A percentile compares a stretch with the other conserved stretches of the same genome.
These are phyloP conservation scores for Thielaviopsis euricoi DNA, from an alignment of 2,329 filamentous ascomycete species.

Conservation along the genomic window DNA sequence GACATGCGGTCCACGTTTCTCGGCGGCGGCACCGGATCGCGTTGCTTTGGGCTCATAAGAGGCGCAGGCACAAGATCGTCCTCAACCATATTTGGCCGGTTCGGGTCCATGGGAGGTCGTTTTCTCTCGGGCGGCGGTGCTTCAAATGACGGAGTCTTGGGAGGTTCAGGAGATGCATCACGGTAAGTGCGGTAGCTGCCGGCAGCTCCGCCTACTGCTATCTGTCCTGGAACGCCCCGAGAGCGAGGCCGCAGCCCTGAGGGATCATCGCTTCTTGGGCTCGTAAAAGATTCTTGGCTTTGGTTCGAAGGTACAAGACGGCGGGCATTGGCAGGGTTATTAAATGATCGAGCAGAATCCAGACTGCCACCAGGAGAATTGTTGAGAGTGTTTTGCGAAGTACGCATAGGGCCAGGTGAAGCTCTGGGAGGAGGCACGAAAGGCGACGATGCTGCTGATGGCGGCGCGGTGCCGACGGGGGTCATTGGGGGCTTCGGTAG, in stretches of 20 bases:
- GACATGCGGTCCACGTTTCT: constrained; percentile 34
- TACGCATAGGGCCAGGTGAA: constrained; percentile 18
- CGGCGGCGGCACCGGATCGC: constrained; percentile 30
- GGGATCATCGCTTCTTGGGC: constrained; percentile 33
- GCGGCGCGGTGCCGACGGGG: constrained; percentile 8
- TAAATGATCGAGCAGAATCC: constrained; percentile 29
- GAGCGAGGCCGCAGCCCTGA: constrained; percentile 34
- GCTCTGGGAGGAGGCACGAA: constrained; percentile 24
- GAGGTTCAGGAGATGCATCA: constrained; percentile 12
- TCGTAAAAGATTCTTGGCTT: constrained; percentile 38
- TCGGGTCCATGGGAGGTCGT: constrained; percentile 48
- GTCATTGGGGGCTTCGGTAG: constrained; percentile 10
- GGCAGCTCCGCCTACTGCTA: constrained; percentile 19
- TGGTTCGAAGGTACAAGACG: constrained; percentile 34
- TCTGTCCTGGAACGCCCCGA: constrained; percentile 27
- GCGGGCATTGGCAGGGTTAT: constrained; percentile 25
- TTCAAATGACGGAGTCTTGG: constrained; percentile 17
- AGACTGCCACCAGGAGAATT: constrained; percentile 35
- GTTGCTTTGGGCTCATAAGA: constrained; percentile 34
- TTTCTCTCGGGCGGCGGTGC: constrained; percentile 44
- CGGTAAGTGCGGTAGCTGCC: constrained; percentile 5
- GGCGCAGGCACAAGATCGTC: constrained; percentile 41
- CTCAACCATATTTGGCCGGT: constrained; percentile 32
- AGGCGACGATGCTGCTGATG: constrained; percentile 14
- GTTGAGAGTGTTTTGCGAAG: constrained; percentile 12